phyloP scores from a whole-genome alignment of 768 basidiomycete genomes.

The Mycena galopus region DNA sequence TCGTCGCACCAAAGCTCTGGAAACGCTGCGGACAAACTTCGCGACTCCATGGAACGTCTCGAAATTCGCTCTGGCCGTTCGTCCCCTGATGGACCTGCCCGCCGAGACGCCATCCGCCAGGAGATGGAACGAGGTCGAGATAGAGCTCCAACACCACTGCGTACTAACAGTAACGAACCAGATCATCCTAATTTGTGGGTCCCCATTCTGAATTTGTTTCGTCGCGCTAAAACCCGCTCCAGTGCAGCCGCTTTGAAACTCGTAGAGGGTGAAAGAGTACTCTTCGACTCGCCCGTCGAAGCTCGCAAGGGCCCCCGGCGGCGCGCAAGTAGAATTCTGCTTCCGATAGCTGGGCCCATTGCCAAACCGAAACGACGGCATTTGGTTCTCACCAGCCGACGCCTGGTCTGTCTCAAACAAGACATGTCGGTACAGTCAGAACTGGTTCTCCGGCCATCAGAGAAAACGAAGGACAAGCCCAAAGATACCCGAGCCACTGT shows the following conservation, averaged over 20 bases:
- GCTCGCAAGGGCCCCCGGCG: conserved; percentile 61
- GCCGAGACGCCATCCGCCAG: conserved; percentile 15
- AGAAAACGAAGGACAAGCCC: conserved; percentile 57
- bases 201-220: neutral
- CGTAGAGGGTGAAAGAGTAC: conserved; percentile 58
- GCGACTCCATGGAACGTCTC: conserved; percentile 28
- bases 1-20: conserved; percentile 30
- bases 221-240: neutral
- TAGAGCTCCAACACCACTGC: conserved; percentile 66
- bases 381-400: conserved; percentile 67
- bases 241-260: conserved; percentile 55
- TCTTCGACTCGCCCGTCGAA: conserved; percentile 69
- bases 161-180: conserved; percentile 62
- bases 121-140: conserved; percentile 64
- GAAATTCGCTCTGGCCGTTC: conserved; percentile 28
- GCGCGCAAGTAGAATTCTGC: conserved; percentile 66
- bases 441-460: conserved; percentile 54
- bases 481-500: conserved; percentile 62
- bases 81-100: conserved; percentile 33
- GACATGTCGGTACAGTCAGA: conserved; percentile 65
- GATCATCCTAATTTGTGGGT: conserved; percentile 60
- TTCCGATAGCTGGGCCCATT: conserved; percentile 62
- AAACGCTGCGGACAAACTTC: conserved; percentile 19
- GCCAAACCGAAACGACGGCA: conserved; percentile 66
- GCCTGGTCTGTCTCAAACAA: conserved; percentile 70